Base-by-base conservation (phyloP, 1,139 yeast species). In the Debaryomycetaceae sp. region DNA sequence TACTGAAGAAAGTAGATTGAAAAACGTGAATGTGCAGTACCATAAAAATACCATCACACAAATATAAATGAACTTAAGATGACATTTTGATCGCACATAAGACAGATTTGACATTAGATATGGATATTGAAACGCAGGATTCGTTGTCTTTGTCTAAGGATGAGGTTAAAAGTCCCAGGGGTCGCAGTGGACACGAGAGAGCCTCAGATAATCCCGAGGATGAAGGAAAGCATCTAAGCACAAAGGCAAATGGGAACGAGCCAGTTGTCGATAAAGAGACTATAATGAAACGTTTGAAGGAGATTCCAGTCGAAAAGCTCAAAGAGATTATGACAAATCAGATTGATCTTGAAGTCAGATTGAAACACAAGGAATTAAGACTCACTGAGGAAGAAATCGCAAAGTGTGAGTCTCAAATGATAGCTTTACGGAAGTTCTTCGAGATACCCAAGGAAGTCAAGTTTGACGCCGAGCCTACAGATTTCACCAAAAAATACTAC, bases 321-420 rank as follows among this genome's bases (percentile, higher is more conserved):
- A 63, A 66, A 43, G 67, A 65, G 28, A 65, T 71, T 17, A 56
- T 71, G 26, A 70, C 67, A 43, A 69, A 70, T 42, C 82, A 80
- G 56, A 70, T 86, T 26, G 87, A 85, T 56, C 59, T 84, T 41
- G 94, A 86, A 56, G 81, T 85, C 13, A 60, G 86, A 36, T 65
- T 85, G 46, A 84, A 83, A 47, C 89, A 84, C 58, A 75, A 81
- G 42, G 91, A 86, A 56, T 64, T 81, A 37, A 66, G 71, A 18
- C 59, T 73, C 34, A 73, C 84, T 5, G 79, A 81, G 44, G 75
- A 74, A 43, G 91, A 85, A 52, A 73, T 83, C 8, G 76, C 79
- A 24, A 80, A 80, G 50, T 79, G 83, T 22, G 85, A 82, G 52
- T 72, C 83, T 2, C 82, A 79, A 48, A 63, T 81, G 70, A 62